Percentiles rank a stretch among this genome's conserved stretches.
These are phyloP conservation scores for Teratosphaeria pseudoeucalypti DNA, from an alignment of 2,329 filamentous ascomycete genomes.

Conservation along the genomic window DNA sequence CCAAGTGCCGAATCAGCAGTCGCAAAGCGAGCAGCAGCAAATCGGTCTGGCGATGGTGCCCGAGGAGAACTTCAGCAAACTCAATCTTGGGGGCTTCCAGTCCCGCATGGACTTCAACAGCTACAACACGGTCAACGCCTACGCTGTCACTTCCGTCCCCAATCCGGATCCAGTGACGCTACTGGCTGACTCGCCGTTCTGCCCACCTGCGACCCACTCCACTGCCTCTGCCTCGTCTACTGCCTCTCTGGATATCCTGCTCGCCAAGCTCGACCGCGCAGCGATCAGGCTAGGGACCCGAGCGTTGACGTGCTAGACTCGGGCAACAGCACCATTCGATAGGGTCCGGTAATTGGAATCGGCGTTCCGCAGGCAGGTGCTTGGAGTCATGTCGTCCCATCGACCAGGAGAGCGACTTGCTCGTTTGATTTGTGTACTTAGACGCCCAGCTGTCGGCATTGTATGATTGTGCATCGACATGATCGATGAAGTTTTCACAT, in stretches of 20 bases:
- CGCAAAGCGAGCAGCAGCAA: slow-evolving; percentile 30
- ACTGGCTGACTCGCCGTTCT: slow-evolving; percentile 10
- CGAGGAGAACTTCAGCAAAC: slow-evolving; percentile 67
- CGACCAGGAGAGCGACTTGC: not conserved
- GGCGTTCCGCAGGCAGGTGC: not conserved
- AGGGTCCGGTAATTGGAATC: not conserved
- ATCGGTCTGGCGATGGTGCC: slow-evolving; percentile 75
- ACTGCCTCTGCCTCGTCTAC: slow-evolving; percentile 2
- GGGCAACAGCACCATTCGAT: not conserved
- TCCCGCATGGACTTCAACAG: slow-evolving; percentile 43
- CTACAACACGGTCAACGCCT: slow-evolving; percentile 23
- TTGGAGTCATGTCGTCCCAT: not conserved
- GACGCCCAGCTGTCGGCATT: too few species aligned
- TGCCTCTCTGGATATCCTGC: slow-evolving; percentile 14
- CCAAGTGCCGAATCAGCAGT: slow-evolving; percentile 18
- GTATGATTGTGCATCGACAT: too few species aligned
- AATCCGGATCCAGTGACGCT: slow-evolving; percentile 16
- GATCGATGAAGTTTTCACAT: too few species aligned
- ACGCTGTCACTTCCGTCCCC: slow-evolving; percentile 22
- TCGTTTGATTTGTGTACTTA: not conserved
- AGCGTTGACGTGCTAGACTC: not conserved
- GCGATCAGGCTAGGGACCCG: slow-evolving; percentile 8
- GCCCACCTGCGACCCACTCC: not conserved
- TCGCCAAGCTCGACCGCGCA: slow-evolving; percentile 22
- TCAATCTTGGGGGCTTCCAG: slow-evolving; percentile 48